These are phyloP conservation scores for Arctium lappa DNA, from an alignment of 129 eudicot genomes.

Conservation along the genomic window DNA sequence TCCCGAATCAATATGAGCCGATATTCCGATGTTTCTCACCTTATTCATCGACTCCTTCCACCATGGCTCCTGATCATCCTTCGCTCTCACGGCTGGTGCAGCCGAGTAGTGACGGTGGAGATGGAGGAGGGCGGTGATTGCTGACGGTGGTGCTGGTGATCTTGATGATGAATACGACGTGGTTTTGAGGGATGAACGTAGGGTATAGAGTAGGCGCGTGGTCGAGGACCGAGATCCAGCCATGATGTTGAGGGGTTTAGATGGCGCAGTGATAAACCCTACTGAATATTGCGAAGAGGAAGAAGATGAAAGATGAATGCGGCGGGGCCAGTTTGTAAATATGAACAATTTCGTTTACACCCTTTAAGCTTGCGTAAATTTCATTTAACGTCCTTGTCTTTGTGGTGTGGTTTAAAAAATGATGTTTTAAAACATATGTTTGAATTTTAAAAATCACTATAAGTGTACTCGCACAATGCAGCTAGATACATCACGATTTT, in stretches of 20 bases:
- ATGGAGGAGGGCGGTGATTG: slow-evolving; percentile 53
- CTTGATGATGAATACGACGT: slow-evolving; percentile 10
- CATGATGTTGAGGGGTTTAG: slow-evolving; percentile 53
- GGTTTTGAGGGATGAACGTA: slow-evolving; percentile 36
- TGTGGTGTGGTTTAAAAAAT: too few species aligned
- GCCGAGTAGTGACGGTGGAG: slow-evolving; percentile 65
- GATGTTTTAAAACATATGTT: too few species aligned
- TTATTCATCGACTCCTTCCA: slow-evolving; percentile 84
- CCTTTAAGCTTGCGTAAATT: not conserved
- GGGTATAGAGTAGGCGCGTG: slow-evolving; percentile 66
- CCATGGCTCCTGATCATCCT: slow-evolving; percentile 62
- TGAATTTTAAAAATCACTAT: too few species aligned
- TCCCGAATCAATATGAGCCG: slow-evolving; percentile 97
- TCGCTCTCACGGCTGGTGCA: slow-evolving; percentile 59
- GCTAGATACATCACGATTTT: too few species aligned
- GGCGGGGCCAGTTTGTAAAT: slow-evolving; percentile 13
- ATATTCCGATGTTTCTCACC: slow-evolving; percentile 90
- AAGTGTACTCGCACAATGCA: too few species aligned
- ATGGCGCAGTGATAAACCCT: slow-evolving; percentile 32
- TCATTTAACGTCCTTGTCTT: not conserved
- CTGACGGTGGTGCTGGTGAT: slow-evolving; percentile 40
- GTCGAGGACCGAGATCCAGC: slow-evolving; percentile 57
- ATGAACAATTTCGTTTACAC: not conserved
- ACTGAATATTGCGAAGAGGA: slow-evolving; percentile 11
- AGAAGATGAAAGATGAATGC: slow-evolving; percentile 12